Conservation (phyloP, 495 filamentous ascomycete genomes). For the Glarea lozoyensis region DNA sequence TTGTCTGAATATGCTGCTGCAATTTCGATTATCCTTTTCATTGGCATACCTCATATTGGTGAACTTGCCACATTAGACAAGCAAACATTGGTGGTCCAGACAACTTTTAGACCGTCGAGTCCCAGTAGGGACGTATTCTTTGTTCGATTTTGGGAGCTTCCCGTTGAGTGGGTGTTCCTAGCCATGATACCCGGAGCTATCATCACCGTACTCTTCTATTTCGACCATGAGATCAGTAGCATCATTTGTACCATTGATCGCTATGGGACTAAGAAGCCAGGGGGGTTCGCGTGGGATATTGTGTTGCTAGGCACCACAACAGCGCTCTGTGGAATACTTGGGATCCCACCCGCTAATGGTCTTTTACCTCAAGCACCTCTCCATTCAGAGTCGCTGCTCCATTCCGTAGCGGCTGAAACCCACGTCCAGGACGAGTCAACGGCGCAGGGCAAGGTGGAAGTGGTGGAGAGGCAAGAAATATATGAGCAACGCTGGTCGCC, state of each 20-base stretch:
- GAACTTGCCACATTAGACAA: constrained; percentile 54
- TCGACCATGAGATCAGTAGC: constrained; percentile 68
- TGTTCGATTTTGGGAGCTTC: constrained; percentile 58
- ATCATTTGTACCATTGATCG: constrained; percentile 64
- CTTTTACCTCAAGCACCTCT: constrained; percentile 62
- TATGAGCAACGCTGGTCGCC: constrained; percentile 64
- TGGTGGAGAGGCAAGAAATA: constrained; percentile 31
- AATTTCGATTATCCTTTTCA: constrained; percentile 62
- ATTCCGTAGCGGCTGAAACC: constrained; percentile 38
- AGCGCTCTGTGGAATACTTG: constrained; percentile 57
- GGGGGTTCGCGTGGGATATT: constrained; percentile 65
- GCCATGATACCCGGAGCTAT: constrained; percentile 58
- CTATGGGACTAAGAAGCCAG: constrained; percentile 57
- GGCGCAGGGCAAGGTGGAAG: constrained; percentile 31
- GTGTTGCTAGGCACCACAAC: constrained; percentile 60
- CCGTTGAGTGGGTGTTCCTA: constrained; percentile 52
- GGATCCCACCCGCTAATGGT: constrained; percentile 62
- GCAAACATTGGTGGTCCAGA: constrained; percentile 49
- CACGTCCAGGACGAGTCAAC: constrained; percentile 24
- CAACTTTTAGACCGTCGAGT: constrained; percentile 47
- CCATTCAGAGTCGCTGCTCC: constrained; percentile 58
- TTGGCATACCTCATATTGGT: constrained; percentile 57
- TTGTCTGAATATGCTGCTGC: constrained; percentile 62
- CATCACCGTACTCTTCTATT: constrained; percentile 65
- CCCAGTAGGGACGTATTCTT: constrained; percentile 52